Percentiles rank a stretch among this genome's conserved stretches.
These are phyloP conservation scores for Phaffia tasmanica DNA, from an alignment of 768 basidiomycete genomes.

Conservation along the genomic window DNA sequence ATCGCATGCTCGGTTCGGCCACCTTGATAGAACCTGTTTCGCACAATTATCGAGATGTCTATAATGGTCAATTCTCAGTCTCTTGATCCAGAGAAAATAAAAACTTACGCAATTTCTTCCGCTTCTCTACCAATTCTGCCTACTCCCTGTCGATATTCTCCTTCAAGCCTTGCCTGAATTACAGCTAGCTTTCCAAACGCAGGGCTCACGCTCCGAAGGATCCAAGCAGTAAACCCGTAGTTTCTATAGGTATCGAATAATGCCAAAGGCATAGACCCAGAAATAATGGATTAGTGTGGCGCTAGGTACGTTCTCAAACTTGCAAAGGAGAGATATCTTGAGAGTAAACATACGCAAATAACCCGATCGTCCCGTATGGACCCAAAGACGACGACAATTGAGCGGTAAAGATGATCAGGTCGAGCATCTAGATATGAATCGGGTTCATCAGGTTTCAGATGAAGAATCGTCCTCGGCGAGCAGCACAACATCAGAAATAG, in stretches of 20 bases:
- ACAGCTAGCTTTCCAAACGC: slow-evolving; percentile 85
- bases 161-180: slow-evolving; percentile 75
- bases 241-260: slow-evolving; percentile 42
- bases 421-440: slow-evolving; percentile 42
- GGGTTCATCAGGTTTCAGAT: neutral
- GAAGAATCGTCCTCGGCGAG: too few relatives aligned
- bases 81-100: neutral
- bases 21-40: slow-evolving; percentile 65
- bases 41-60: neutral
- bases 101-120: slow-evolving; percentile 73
- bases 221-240: slow-evolving; percentile 73
- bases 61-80: neutral
- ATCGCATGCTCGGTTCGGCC: slow-evolving; percentile 73
- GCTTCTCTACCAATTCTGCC: slow-evolving; percentile 74
- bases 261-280: neutral
- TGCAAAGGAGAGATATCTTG: neutral
- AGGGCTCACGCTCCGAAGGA: slow-evolving; percentile 64
- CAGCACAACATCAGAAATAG: neutral
- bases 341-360: slow-evolving; percentile 43
- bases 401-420: slow-evolving; percentile 80
- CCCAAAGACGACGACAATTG: slow-evolving; percentile 82
- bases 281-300: neutral
- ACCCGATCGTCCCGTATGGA: slow-evolving; percentile 62
- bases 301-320: too few relatives aligned
- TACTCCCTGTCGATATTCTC: slow-evolving; percentile 81